Percentiles rank a stretch among this genome's conserved stretches.
Conservation (phyloP, 495 filamentous ascomycete species). For the Patellaria atrata region DNA sequence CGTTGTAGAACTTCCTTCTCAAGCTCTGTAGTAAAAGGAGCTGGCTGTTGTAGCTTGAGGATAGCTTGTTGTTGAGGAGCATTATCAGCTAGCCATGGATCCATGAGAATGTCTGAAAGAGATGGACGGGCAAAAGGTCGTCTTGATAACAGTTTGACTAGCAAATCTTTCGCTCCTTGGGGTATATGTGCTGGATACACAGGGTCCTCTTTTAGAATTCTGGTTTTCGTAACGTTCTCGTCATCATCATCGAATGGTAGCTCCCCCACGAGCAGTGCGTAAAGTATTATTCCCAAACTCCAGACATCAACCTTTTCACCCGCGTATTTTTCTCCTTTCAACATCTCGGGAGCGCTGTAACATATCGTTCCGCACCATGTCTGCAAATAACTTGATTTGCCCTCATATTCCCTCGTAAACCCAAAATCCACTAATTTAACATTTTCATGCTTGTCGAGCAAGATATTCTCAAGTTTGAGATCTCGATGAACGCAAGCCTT, state of each 20-base stretch:
- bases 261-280: conserved; percentile 81
- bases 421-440: conserved; percentile 99
- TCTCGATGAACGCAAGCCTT: conserved; percentile 95
- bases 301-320: conserved; percentile 97
- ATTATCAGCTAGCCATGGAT: conserved; percentile 80
- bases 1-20: conserved; percentile 86
- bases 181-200: conserved; percentile 69
- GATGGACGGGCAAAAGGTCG: conserved; percentile 71
- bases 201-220: conserved; percentile 73
- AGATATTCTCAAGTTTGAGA: conserved; percentile 91
- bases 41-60: conserved; percentile 65
- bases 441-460: conserved; percentile 92
- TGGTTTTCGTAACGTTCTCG: conserved; percentile 62
- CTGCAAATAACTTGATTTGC: conserved; percentile 85
- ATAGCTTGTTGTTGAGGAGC: conserved; percentile 84
- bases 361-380: conserved; percentile 97
- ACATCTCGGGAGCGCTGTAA: conserved; percentile 96
- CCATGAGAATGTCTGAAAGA: conserved; percentile 73
- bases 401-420: conserved; percentile 94
- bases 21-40: conserved; percentile 73
- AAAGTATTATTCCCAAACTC: conserved; percentile 94
- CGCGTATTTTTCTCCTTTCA: conserved; percentile 95
- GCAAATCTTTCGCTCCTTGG: conserved; percentile 57
- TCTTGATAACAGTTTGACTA: conserved; percentile 71
- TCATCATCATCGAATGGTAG: conserved; percentile 92